Percentiles rank a stretch among this genome's conserved stretches.
These are phyloP conservation scores for Uncinocarpus reesii DNA, from an alignment of 2,329 filamentous ascomycete genomes.

Conservation along the genomic window DNA sequence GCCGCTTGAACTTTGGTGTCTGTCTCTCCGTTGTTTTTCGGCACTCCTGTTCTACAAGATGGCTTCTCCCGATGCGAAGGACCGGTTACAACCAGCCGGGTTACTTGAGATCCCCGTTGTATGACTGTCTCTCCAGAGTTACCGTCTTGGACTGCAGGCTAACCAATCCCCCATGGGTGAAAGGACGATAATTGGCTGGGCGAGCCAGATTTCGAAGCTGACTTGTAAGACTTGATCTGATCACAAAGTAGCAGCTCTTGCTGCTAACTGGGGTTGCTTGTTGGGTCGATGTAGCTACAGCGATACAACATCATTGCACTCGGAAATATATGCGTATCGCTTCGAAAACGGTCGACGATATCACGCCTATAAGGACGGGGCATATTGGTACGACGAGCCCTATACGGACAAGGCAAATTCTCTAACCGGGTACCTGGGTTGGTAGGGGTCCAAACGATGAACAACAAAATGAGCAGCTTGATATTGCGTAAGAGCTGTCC, in stretches of 20 bases:
- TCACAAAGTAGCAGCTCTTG: neutral
- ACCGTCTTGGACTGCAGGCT: too few species aligned
- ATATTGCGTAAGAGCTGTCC: neutral
- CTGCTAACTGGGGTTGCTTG: neutral
- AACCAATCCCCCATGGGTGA: too few species aligned
- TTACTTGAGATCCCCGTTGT: neutral
- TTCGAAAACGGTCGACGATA: slow-evolving; percentile 29
- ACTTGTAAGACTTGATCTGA: neutral
- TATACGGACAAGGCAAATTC: neutral
- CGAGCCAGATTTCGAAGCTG: too few species aligned
- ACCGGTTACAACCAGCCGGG: neutral
- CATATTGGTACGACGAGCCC: slow-evolving; percentile 8
- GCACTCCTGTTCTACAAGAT: too few species aligned
- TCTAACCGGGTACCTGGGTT: neutral
- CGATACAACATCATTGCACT: slow-evolving; percentile 9
- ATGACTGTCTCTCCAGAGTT: neutral
- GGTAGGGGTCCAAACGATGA: neutral
- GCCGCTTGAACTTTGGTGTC: too few species aligned
- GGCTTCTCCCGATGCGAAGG: too few species aligned
- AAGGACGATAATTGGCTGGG: too few species aligned
- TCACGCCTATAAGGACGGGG: slow-evolving; percentile 18
- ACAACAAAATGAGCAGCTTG: neutral
- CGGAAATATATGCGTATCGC: slow-evolving; percentile 6
- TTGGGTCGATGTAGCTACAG: neutral
- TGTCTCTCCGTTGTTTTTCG: too few species aligned